Percentiles rank a stretch among this genome's conserved stretches.
These are phyloP conservation scores for Calonectria hongkongensis DNA, from an alignment of 2,329 filamentous ascomycete genomes.

Conservation along the genomic window DNA sequence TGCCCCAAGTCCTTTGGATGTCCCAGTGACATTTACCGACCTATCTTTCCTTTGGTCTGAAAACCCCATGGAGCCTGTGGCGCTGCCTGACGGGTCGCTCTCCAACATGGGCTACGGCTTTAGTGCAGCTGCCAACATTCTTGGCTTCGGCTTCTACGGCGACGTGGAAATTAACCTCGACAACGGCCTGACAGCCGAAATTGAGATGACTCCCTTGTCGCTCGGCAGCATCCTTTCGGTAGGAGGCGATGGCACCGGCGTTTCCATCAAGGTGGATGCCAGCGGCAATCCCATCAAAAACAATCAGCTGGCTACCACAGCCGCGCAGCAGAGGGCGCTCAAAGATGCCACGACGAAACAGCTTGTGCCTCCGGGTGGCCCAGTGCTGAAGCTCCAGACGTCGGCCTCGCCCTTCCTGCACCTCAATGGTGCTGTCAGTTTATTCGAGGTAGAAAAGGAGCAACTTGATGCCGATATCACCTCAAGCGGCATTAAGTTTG, in stretches of 20 bases:
- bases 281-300: slow-evolving; percentile 26
- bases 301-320: slow-evolving; percentile 15
- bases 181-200: slow-evolving; percentile 11
- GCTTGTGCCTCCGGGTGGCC: slow-evolving; percentile 10
- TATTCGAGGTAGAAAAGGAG: slow-evolving; percentile 5
- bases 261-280: slow-evolving; percentile 25
- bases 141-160: slow-evolving; percentile 25
- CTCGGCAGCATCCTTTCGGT: slow-evolving; percentile 18
- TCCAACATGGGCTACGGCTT: slow-evolving; percentile 24
- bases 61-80: slow-evolving; percentile 17
- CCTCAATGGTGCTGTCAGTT: slow-evolving; percentile 9
- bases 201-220: slow-evolving; percentile 25
- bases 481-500: slow-evolving; percentile 23
- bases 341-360: slow-evolving; percentile 22
- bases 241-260: slow-evolving; percentile 15
- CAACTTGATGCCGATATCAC: slow-evolving; percentile 15
- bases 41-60: slow-evolving; percentile 15
- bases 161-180: slow-evolving; percentile 15
- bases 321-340: slow-evolving; percentile 15
- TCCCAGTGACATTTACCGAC: slow-evolving; percentile 22
- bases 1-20: slow-evolving; percentile 9
- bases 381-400: slow-evolving; percentile 25
- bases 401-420: slow-evolving; percentile 26
- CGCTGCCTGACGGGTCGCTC: slow-evolving; percentile 24
- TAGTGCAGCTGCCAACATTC: slow-evolving; percentile 15